Evolutionary conservation across 192 early-diverging fungal species (phyloP).

Genomic region (Gaertneriomyces sp.): DNA sequence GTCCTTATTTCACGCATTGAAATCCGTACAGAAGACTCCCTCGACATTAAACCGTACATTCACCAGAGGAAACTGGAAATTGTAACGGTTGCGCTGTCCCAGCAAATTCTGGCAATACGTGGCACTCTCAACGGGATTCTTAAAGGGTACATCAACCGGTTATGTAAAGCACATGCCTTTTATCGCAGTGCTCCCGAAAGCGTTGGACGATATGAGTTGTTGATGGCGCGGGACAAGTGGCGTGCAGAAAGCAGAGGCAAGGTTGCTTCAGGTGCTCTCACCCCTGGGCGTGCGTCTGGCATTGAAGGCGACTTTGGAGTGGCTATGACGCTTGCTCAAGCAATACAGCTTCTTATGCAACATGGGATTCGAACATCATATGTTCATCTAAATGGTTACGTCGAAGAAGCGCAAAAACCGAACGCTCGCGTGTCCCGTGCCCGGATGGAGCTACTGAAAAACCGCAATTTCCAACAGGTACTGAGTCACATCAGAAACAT

Average conservation of each 20-base stretch:
- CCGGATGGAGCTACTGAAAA: conserved; percentile 5
- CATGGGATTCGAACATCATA: conserved; percentile 29
- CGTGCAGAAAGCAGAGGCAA: conserved; percentile 7
- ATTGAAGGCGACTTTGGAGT: conserved; percentile 58
- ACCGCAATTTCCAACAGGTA: conserved; percentile 1
- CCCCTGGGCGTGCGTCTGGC: conserved; percentile 13
- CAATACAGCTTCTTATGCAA: conserved; percentile 34
- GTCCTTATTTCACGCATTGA: conserved; percentile 76
- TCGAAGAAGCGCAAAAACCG: conserved; percentile 18
- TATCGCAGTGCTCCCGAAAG: conserved; percentile 37
- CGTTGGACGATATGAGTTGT: conserved; percentile 36
- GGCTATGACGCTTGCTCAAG: conserved; percentile 38
- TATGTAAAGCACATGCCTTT: conserved; percentile 46
- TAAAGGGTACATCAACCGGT: conserved; percentile 23
- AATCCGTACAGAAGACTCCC: conserved; percentile 82
- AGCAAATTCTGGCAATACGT: conserved; percentile 43
- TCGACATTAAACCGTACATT: conserved; percentile 74
- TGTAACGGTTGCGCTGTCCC: conserved; percentile 56
- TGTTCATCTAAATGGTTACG: not conserved
- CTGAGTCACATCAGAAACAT: conserved; percentile 7
- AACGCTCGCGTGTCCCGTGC: conserved; percentile 13
- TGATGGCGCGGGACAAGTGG: conserved; percentile 38
- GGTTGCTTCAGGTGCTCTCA: conserved; percentile 5
- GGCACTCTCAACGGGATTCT: conserved; percentile 45
- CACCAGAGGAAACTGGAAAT: conserved; percentile 64